phyloP scores from a whole-genome alignment of 805 yeast species.

The Candida ipomoeae region DNA sequence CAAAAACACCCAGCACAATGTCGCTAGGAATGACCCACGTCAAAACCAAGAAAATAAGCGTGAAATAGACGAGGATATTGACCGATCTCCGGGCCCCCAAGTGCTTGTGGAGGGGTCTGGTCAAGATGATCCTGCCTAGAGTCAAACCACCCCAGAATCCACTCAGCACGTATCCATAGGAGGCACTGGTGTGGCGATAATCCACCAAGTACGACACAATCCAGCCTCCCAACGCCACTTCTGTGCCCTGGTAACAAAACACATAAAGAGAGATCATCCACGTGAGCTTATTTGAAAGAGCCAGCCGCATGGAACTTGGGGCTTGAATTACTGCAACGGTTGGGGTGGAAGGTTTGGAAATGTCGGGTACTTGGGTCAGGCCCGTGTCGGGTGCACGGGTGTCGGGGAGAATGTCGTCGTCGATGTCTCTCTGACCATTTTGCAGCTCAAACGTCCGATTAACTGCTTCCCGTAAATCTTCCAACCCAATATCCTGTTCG shows the following conservation, averaged over 20 bases:
- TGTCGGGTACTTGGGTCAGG: too few relatives aligned
- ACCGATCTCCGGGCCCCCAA: constrained; percentile 18
- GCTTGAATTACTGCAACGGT: not conserved
- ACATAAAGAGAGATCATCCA: constrained; percentile 20
- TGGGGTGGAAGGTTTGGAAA: too few relatives aligned
- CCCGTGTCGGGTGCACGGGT: not conserved
- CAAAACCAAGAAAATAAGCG: constrained; percentile 14
- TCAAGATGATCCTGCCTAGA: constrained; percentile 18
- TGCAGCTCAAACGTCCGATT: not conserved
- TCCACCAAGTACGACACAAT: constrained; percentile 22
- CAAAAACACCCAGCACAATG: constrained; percentile 17
- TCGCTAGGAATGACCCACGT: constrained; percentile 17
- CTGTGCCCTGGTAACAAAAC: constrained; percentile 21
- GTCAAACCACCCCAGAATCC: constrained; percentile 27
- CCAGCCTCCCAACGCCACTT: constrained; percentile 24
- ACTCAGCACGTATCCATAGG: constrained; percentile 21
- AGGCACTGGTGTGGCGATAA: constrained; percentile 17
- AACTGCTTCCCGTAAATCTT: constrained; percentile 3
- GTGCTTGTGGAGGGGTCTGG: constrained; percentile 16
- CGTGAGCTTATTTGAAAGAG: constrained; percentile 16
- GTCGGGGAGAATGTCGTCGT: not conserved
- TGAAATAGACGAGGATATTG: constrained; percentile 8
- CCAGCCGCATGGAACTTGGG: constrained; percentile 12
- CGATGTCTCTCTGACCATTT: not conserved
- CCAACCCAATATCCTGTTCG: constrained; percentile 8